A percentile compares a stretch with the other conserved stretches of the same genome.
Evolutionary conservation across 1,284 basidiomycete species (phyloP).

Genomic region (Sutorius eximius): DNA sequence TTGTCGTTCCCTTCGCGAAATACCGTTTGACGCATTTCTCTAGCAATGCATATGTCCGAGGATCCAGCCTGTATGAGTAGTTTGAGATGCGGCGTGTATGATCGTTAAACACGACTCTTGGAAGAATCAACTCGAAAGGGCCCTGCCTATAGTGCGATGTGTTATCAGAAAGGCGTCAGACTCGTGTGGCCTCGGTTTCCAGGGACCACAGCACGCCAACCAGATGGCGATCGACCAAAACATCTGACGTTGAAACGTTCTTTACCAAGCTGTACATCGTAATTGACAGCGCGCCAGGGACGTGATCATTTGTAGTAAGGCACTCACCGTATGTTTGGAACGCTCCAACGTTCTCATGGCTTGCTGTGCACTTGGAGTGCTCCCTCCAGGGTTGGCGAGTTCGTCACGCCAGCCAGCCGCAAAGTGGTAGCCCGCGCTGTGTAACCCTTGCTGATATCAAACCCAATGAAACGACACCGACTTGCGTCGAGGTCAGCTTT

Average conservation of each 20-base stretch:
- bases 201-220: constrained; percentile 7
- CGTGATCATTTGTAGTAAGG: too few species aligned
- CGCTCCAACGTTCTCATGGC: too few species aligned
- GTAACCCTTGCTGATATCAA: too few species aligned
- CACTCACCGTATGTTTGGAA: too few species aligned
- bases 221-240: not conserved
- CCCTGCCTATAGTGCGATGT: too few species aligned
- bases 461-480: too few species aligned
- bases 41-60: not conserved
- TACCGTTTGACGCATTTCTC: not conserved
- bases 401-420: too few species aligned
- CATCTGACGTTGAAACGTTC: not conserved
- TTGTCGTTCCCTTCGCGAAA: not conserved
- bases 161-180: not conserved
- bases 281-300: not conserved
- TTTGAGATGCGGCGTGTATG: not conserved
- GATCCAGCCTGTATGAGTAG: not conserved
- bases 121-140: constrained; percentile 2
- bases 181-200: not conserved
- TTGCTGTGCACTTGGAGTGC: too few species aligned
- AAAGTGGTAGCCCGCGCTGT: too few species aligned
- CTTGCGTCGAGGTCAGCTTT: not conserved
- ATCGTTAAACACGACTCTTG: not conserved
- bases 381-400: too few species aligned
- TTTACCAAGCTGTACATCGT: constrained; percentile 25